Percentiles rank a stretch among this genome's conserved stretches.
Conservation (phyloP, 441 rosid genomes). For the Euphorbia celastroides region DNA sequence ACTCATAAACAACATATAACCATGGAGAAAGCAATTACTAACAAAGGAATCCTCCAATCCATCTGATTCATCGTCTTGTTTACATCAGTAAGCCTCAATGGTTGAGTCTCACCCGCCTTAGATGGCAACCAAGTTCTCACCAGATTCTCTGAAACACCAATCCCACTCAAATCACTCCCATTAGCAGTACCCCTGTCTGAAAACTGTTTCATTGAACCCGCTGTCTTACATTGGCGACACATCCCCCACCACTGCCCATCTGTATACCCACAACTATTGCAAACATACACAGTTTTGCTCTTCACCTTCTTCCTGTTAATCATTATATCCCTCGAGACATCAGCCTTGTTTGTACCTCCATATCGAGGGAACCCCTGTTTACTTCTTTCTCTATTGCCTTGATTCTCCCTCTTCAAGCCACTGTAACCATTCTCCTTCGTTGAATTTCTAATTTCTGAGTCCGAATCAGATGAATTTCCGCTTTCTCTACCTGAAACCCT, state of each 20-base stretch:
- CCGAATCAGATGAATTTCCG: conserved; percentile 16
- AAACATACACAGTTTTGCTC: conserved; percentile 52
- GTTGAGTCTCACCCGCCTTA: conserved; percentile 37
- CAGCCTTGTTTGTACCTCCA: conserved; percentile 24
- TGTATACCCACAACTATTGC: conserved; percentile 51
- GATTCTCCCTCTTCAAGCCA: conserved; percentile 21
- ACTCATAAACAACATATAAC: background rate
- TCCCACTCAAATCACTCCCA: conserved; percentile 34
- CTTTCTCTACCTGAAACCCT: conserved; percentile 16
- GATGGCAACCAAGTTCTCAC: conserved; percentile 62
- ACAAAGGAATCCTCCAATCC: conserved; percentile 69
- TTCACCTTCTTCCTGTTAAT: conserved; percentile 56
- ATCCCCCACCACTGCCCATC: conserved; percentile 87
- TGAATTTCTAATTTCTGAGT: conserved; percentile 14
- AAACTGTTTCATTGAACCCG: conserved; percentile 57
- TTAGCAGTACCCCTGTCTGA: conserved; percentile 25
- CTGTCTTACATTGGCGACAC: conserved; percentile 46
- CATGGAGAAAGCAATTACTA: conserved; percentile 21
- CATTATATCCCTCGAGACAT: conserved; percentile 20
- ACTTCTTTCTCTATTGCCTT: conserved; percentile 1
- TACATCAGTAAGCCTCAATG: conserved; percentile 52
- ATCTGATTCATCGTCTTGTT: conserved; percentile 47
- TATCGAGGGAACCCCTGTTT: conserved; percentile 5
- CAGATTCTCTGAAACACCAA: conserved; percentile 31
- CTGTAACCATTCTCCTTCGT: conserved; percentile 13